A percentile compares a stretch with the other conserved stretches of the same genome.
phyloP scores from a whole-genome alignment of 768 basidiomycete genomes.

The Amanita muscaria region DNA sequence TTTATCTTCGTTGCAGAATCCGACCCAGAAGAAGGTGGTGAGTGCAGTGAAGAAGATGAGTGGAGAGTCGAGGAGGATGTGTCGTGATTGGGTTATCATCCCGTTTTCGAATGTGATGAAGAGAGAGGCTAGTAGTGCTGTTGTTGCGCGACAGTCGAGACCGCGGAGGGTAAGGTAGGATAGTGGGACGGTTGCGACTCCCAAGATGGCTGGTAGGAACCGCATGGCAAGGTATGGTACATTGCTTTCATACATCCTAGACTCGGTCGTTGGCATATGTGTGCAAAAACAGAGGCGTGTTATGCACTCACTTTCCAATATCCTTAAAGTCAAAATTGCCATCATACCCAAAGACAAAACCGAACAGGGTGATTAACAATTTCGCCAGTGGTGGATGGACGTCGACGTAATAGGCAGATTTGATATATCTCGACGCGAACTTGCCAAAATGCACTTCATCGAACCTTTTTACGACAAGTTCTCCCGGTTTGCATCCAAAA shows the following conservation, averaged over 20 bases:
- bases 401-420: slow-evolving; percentile 85
- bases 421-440: slow-evolving; percentile 91
- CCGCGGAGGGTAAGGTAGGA: slow-evolving; percentile 91
- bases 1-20: slow-evolving; percentile 89
- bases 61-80: slow-evolving; percentile 97
- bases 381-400: slow-evolving; percentile 98
- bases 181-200: slow-evolving; percentile 82
- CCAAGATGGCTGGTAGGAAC: slow-evolving; percentile 84
- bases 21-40: slow-evolving; percentile 76
- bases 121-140: slow-evolving; percentile 83
- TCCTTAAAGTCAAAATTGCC: slow-evolving; percentile 97
- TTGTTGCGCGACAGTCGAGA: slow-evolving; percentile 86
- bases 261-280: neutral
- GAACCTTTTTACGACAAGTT: slow-evolving; percentile 57
- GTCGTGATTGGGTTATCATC: slow-evolving; percentile 88
- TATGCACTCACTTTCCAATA: slow-evolving; percentile 92
- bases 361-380: slow-evolving; percentile 87
- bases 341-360: slow-evolving; percentile 78
- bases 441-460: slow-evolving; percentile 99
- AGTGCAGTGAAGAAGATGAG: slow-evolving; percentile 96
- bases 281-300: too few relatives aligned
- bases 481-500: too few relatives aligned
- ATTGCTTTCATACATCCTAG: slow-evolving; percentile 69
- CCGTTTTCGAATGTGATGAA: slow-evolving; percentile 97
- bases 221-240: slow-evolving; percentile 98